phyloP scores from a whole-genome alignment of 2,329 filamentous ascomycete species.

The Pseudopyricularia javanii region DNA sequence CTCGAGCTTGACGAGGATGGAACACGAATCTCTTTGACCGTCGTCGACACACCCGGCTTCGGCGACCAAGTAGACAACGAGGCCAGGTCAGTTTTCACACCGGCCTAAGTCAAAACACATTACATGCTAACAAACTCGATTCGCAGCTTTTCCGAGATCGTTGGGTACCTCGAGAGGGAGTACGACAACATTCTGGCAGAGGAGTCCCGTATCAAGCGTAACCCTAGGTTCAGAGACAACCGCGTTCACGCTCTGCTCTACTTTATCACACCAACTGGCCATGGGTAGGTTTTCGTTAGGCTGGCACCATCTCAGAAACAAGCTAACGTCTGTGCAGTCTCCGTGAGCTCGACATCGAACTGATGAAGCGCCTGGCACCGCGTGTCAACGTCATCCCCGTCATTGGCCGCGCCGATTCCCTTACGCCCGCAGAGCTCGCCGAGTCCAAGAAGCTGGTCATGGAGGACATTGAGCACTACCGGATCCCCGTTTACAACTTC shows the following conservation, averaged over 20 bases:
- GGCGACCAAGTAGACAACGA: constrained; percentile 99
- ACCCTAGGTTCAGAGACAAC: constrained; percentile 98
- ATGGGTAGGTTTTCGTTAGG: constrained; percentile 49
- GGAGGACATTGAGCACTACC: constrained; percentile 99
- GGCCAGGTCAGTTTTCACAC: constrained; percentile 55
- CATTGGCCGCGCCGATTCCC: constrained; percentile 94
- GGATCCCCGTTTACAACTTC: constrained; percentile 99
- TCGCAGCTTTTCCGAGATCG: constrained; percentile 85
- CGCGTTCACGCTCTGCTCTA: constrained; percentile 96
- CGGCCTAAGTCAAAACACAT: background rate
- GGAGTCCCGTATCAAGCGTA: constrained; percentile 99
- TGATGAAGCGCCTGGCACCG: constrained; percentile 98
- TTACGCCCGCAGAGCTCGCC: constrained; percentile 89
- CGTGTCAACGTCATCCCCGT: constrained; percentile 98
- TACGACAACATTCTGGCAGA: constrained; percentile 99
- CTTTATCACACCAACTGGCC: constrained; percentile 97
- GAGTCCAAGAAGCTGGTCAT: constrained; percentile 99
- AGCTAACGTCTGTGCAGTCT: constrained; percentile 44
- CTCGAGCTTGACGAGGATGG: constrained; percentile 96
- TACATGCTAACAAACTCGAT: background rate
- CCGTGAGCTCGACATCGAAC: constrained; percentile 96
- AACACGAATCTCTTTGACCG: constrained; percentile 93
- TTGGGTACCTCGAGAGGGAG: constrained; percentile 96
- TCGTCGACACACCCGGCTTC: constrained; percentile 96
- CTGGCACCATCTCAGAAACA: no score